A percentile compares a stretch with the other conserved stretches of the same genome.
phyloP scores from a whole-genome alignment of 31 red algal species.

The Endocladia muricata region DNA sequence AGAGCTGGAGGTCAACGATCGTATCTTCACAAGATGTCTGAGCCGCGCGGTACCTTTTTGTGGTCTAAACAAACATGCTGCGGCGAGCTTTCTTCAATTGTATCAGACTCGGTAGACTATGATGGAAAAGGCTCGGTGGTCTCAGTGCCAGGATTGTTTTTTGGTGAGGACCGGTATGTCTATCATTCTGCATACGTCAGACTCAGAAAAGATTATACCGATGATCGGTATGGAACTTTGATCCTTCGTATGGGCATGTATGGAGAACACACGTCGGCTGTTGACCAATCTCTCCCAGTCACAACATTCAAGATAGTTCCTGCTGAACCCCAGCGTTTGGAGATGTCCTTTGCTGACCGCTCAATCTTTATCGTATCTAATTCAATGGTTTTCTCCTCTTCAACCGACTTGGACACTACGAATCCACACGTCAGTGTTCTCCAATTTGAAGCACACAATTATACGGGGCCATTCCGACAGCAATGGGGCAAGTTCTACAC shows the following conservation, averaged over 20 bases:
- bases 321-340: neutral
- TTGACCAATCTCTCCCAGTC: neutral
- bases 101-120: neutral
- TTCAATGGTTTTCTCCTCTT: neutral
- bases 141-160: neutral
- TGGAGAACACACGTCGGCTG: neutral
- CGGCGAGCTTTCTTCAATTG: neutral
- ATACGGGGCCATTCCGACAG: neutral
- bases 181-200: neutral
- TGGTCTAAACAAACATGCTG: neutral
- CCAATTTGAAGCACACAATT: neutral
- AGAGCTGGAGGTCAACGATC: neutral
- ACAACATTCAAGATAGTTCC: neutral
- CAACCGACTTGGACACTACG: neutral
- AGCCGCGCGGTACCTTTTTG: neutral
- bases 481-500: neutral
- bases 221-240: neutral
- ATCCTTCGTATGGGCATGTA: neutral
- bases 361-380: neutral
- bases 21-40: neutral
- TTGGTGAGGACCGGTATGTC: neutral
- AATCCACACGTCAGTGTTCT: neutral
- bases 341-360: neutral
- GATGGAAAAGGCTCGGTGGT: neutral
- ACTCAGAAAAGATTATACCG: neutral